phyloP scores from a whole-genome alignment of 768 basidiomycete genomes.

The Boletus reticuloceps region DNA sequence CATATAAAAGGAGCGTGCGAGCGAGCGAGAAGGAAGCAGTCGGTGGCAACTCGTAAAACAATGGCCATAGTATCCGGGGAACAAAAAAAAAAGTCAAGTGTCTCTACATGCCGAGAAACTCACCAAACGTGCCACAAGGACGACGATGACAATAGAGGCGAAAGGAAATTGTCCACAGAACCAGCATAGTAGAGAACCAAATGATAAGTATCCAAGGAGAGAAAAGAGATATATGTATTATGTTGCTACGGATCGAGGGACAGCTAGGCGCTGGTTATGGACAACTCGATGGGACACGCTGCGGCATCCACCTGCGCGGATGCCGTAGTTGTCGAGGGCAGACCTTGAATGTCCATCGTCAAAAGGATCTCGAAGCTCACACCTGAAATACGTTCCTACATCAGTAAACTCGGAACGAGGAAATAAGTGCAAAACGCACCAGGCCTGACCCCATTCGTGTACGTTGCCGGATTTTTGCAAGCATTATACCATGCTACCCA shows the following conservation, averaged over 20 bases:
- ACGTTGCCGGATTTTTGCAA: constrained; percentile 61
- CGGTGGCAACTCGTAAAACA: background rate
- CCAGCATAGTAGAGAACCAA: constrained; percentile 2
- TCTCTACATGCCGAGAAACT: constrained; percentile 1
- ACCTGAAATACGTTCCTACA: constrained; percentile 20
- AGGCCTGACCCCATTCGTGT: constrained; percentile 49
- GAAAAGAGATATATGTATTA: background rate
- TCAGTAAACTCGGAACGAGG: background rate
- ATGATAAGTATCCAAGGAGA: constrained; percentile 11
- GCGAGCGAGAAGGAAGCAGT: background rate
- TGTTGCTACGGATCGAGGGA: too few species aligned
- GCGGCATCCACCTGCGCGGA: constrained; percentile 60
- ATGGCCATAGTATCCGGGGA: background rate
- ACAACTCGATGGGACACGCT: constrained; percentile 67
- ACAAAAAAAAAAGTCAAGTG: background rate
- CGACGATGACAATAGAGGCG: background rate
- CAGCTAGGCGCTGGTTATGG: constrained; percentile 47
- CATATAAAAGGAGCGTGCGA: constrained; percentile 9
- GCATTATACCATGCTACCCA: constrained; percentile 80
- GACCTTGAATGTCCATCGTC: constrained; percentile 67
- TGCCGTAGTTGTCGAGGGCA: constrained; percentile 49
- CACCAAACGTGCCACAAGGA: background rate
- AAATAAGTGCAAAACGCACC: constrained; percentile 42
- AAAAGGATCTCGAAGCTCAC: constrained; percentile 66
- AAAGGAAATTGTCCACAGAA: constrained; percentile 11